Conservation (phyloP, 768 basidiomycete species). For the Termitomyces heimii region DNA sequence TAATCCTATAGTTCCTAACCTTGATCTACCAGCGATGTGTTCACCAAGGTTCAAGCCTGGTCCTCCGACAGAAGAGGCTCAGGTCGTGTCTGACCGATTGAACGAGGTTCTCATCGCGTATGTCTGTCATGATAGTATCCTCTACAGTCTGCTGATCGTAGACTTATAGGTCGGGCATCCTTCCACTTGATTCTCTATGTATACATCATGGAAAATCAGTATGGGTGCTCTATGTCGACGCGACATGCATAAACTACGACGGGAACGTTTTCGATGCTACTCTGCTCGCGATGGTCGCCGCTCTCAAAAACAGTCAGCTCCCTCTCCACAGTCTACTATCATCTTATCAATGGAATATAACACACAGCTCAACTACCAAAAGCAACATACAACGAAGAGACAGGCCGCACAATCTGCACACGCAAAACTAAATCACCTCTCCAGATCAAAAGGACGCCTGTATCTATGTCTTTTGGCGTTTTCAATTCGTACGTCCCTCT, state of each 20-base stretch:
- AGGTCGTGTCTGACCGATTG: conserved; percentile 80
- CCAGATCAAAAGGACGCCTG: conserved; percentile 37
- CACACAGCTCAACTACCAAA: conserved; percentile 61
- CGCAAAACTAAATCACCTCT: conserved; percentile 41
- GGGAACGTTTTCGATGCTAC: conserved; percentile 94
- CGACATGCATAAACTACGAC: conserved; percentile 95
- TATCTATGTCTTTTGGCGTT: conserved; percentile 68
- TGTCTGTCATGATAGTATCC: conserved; percentile 20
- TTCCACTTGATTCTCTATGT: conserved; percentile 65
- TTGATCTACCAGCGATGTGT: conserved; percentile 91
- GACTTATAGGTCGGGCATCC: conserved; percentile 50
- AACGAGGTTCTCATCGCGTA: conserved; percentile 74
- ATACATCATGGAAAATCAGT: conserved; percentile 77
- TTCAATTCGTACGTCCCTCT: conserved; percentile 61
- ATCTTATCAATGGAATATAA: neutral
- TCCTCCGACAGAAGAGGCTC: conserved; percentile 91
- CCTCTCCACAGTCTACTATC: neutral
- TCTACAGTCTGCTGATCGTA: neutral
- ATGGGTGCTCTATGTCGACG: conserved; percentile 95
- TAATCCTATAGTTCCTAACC: conserved; percentile 69
- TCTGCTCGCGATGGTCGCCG: conserved; percentile 81
- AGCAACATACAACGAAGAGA: conserved; percentile 66
- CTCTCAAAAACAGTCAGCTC: conserved; percentile 74
- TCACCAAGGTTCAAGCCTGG: conserved; percentile 94
- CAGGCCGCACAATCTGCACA: conserved; percentile 57